Evolutionary conservation across 176 grass and related monocot species (phyloP).

Genomic region (Triticum turgidum): DNA sequence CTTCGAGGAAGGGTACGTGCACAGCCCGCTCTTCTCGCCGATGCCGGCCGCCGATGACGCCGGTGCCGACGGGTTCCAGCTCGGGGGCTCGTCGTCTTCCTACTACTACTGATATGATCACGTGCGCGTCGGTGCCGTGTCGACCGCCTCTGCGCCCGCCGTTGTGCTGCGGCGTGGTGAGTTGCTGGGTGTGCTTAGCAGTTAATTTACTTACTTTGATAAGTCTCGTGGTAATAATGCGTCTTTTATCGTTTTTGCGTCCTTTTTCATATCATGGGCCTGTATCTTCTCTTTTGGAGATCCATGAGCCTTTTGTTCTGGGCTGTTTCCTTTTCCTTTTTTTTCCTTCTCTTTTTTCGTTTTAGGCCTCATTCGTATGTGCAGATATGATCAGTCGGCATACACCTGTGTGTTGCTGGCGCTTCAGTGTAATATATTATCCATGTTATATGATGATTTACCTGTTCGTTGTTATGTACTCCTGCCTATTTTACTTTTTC

Average conservation of each 20-base stretch:
- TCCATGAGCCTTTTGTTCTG: slow-evolving; percentile 23
- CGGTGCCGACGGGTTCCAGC: slow-evolving; percentile 84
- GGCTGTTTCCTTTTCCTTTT: neutral
- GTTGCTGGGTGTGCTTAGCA: slow-evolving; percentile 54
- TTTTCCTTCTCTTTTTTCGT: neutral
- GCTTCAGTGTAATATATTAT: slow-evolving; percentile 52
- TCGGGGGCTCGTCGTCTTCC: slow-evolving; percentile 75
- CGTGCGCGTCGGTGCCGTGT: slow-evolving; percentile 4
- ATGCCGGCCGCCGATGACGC: slow-evolving; percentile 85
- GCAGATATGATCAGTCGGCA: slow-evolving; percentile 41
- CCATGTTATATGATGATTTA: neutral
- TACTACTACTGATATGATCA: slow-evolving; percentile 62
- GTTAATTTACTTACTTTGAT: slow-evolving; percentile 29
- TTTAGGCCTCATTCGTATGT: slow-evolving; percentile 5
- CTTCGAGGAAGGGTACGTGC: slow-evolving; percentile 98
- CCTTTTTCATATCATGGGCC: slow-evolving; percentile 20
- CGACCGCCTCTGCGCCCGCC: slow-evolving; percentile 50
- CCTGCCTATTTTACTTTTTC: neutral
- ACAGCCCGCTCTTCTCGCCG: slow-evolving; percentile 94
- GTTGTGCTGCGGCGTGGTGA: slow-evolving; percentile 47
- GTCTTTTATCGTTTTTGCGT: neutral
- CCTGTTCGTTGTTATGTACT: neutral
- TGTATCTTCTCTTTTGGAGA: neutral
- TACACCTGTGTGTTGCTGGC: slow-evolving; percentile 43
- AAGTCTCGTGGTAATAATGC: slow-evolving; percentile 22